Base-by-base conservation (phyloP, 2,329 filamentous ascomycete species). In the Fusarium humuli region DNA sequence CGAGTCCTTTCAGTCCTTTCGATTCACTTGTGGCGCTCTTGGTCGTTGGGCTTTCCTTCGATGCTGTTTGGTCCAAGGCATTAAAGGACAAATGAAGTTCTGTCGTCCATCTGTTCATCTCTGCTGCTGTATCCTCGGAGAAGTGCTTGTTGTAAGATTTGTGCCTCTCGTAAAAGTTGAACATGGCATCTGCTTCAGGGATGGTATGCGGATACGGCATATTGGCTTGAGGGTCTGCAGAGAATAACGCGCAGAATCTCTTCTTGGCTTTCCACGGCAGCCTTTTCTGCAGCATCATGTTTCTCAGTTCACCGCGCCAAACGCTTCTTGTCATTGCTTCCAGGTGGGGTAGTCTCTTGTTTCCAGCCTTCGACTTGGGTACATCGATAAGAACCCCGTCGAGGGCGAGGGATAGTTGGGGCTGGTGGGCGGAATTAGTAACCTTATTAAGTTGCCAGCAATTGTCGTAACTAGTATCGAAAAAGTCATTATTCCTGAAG, bases 81-180 rank as follows among this genome's bases (percentile, higher is more conserved):
- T 48, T 34, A 4, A 57, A 57, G 0, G 53, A 57, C 6, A 61
- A 8, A 18, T 61, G 58, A 22, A 61, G 12, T 10, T 61, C 53
- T 0, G 58, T 57, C 16, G 16, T 23, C 53, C 53, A 61, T 8
- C 3, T 27, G 12, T 61, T 61, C 3, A 20, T 25, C 5, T 34
- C 58, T 1, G 37, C 5, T 9, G 1, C 30, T 0, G 53, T 45
- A 1, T 49, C 11, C 1, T 61, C 58, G 0, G 5, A 20, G 11
- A 61, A 45, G 11, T 30, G 25, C 8, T 61, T 61, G 2, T 14
- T 16, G 10, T 40, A 25, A 1, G 37, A 40, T 6, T 1, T 2
- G 7, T 61, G 58, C 3, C 7, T 37, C 1, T 16, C 1, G 8
- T 20, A 30, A 6, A 54, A 54, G 9, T 2, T 4, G 1, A 23